Percentiles rank a stretch among this genome's conserved stretches.
Conservation (phyloP, 148 eudicot species). For the Agrostemma githago region DNA sequence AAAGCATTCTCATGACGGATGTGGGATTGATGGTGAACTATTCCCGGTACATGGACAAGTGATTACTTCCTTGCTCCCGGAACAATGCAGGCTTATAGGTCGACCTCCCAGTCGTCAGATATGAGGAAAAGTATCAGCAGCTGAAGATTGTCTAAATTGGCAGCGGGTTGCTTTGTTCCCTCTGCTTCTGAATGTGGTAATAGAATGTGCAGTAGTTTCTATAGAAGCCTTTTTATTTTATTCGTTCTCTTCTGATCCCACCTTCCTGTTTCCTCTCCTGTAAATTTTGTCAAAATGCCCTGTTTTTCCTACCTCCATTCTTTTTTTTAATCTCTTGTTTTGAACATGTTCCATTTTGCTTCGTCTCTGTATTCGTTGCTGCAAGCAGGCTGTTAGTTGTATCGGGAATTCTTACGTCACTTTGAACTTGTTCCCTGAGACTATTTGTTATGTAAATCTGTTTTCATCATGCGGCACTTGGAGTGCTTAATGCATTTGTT, state of each 20-base stretch:
- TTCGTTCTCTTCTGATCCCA: neutral
- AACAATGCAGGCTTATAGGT: constrained; percentile 96
- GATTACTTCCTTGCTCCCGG: constrained; percentile 67
- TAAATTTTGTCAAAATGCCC: constrained; percentile 27
- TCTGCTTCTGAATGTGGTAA: constrained; percentile 25
- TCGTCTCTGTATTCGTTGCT: constrained; percentile 6
- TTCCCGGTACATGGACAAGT: constrained; percentile 84
- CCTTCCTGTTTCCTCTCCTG: constrained; percentile 13
- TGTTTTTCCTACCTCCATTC: constrained; percentile 18
- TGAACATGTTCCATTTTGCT: neutral
- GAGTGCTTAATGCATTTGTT: neutral
- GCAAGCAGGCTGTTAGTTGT: constrained; percentile 20
- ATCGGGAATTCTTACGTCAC: constrained; percentile 20
- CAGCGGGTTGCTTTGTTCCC: constrained; percentile 8
- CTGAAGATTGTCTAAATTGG: constrained; percentile 14
- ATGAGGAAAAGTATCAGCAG: constrained; percentile 28
- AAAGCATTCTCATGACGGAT: constrained; percentile 68
- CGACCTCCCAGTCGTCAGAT: constrained; percentile 43
- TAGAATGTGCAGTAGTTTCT: constrained; percentile 29
- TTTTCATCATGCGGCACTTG: neutral
- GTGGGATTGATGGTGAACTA: constrained; percentile 97
- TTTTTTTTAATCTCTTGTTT: constrained; percentile 1
- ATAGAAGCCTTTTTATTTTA: neutral
- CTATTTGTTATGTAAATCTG: constrained; percentile 14
- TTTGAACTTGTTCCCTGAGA: constrained; percentile 24